Evolutionary conservation across 352 stramenopile species (phyloP).

Genomic region (Globisporangium takayamanum): DNA sequence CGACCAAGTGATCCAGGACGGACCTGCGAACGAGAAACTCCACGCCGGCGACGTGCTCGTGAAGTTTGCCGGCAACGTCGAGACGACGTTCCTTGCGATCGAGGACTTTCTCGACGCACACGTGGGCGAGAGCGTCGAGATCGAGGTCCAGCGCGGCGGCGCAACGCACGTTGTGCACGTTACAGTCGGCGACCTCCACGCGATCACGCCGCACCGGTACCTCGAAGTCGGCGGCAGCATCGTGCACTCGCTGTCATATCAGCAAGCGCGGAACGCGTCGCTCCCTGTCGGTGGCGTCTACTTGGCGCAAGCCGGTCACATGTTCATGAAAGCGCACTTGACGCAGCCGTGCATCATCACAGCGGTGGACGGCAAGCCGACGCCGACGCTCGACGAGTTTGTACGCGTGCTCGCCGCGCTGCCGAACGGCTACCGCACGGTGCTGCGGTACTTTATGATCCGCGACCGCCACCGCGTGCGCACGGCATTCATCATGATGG

Average conservation of each 20-base stretch:
- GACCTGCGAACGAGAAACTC: conserved; percentile 65
- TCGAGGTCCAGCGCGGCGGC: conserved; percentile 76
- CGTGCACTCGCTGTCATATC: conserved; percentile 86
- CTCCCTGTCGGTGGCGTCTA: conserved; percentile 73
- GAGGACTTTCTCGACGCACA: conserved; percentile 73
- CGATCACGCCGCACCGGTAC: conserved; percentile 76
- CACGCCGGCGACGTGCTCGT: conserved; percentile 86
- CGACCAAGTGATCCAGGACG: conserved; percentile 79
- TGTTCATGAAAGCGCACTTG: conserved; percentile 87
- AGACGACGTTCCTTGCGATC: conserved; percentile 82
- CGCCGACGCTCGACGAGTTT: conserved; percentile 79
- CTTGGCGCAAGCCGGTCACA: conserved; percentile 84
- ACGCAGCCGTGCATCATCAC: conserved; percentile 85
- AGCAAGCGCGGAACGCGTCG: conserved; percentile 81
- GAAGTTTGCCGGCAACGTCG: conserved; percentile 57
- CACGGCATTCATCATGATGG: conserved; percentile 86
- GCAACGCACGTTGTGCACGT: conserved; percentile 39
- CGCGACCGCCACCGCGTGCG: conserved; percentile 78
- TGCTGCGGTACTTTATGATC: conserved; percentile 85
- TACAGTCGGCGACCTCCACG: conserved; percentile 67
- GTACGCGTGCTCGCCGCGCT: conserved; percentile 62
- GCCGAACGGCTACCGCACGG: conserved; percentile 74
- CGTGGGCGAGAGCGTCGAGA: conserved; percentile 52
- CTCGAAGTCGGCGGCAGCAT: conserved; percentile 83
- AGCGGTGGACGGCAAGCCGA: conserved; percentile 70